phyloP scores from a whole-genome alignment of 2,329 filamentous ascomycete genomes.

The Xylariaceae sp. region DNA sequence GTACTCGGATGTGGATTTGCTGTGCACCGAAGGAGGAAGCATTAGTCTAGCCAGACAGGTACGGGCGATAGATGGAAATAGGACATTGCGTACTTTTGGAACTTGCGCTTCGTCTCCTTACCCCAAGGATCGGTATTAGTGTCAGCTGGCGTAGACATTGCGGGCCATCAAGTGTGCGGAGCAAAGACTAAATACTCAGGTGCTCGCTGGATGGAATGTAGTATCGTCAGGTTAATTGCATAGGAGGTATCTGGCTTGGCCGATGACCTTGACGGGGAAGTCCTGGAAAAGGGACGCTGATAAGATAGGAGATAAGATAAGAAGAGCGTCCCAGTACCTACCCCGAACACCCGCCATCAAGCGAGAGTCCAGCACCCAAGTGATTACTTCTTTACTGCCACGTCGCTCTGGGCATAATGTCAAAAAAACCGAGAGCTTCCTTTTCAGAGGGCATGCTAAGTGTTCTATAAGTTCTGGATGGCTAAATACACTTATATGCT shows the following conservation, averaged over 20 bases:
- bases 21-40: constrained; percentile 46
- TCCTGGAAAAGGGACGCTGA: neutral
- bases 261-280: neutral
- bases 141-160: constrained; percentile 37
- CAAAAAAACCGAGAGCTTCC: too few species aligned
- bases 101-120: constrained; percentile 67
- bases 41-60: constrained; percentile 7
- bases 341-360: too few species aligned
- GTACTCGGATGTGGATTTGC: constrained; percentile 88
- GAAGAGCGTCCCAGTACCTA: too few species aligned
- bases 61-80: constrained; percentile 2
- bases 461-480: too few species aligned
- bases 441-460: too few species aligned
- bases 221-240: neutral
- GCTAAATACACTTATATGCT: too few species aligned
- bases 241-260: too few species aligned
- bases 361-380: too few species aligned
- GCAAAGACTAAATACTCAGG: too few species aligned
- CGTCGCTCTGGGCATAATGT: too few species aligned
- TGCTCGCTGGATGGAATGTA: too few species aligned
- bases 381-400: too few species aligned
- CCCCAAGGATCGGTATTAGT: constrained; percentile 56
- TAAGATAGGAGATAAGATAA: constrained; percentile 11
- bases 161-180: constrained; percentile 13
- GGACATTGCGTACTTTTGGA: constrained; percentile 60